Evolutionary conservation across 2,329 filamentous ascomycete species (phyloP), one percentile per base, ranked within the genome.

Genomic region (Colletotrichum navitas): DNA sequence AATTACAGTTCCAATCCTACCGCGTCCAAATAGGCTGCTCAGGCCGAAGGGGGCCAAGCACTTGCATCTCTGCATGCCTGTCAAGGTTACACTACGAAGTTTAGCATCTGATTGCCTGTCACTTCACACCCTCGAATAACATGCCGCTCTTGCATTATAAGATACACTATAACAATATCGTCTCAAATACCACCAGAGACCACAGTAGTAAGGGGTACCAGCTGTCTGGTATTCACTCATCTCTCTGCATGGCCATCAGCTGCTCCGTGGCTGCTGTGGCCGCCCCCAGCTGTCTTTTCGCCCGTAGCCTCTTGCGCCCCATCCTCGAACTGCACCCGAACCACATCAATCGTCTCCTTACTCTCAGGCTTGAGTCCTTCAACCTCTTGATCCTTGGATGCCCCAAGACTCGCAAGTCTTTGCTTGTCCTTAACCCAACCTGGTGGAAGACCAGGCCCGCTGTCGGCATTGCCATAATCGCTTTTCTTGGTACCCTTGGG

Each of bases 401-500:
- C 65, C 14, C 39, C 39, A 8, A 66, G 45, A 26, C 52, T 56
- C 24, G 66, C 66, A 34, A 66, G 63, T 76, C 63, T 76, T 75
- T 1, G 68, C 64, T 74, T 81, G 59, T 83, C 81, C 24, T 76
- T 77, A 14, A 83, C 34, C 88, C 88, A 90, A 0, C 84, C 85
- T 3, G 90, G 90, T 1, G 90, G 89, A 24, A 91, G 80, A 2
- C 90, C 90, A 2, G 90, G 90, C 1, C 89, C 90, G 75, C 89
- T 91, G 43, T 89, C 88, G 0, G 90, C 90, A 73, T 91, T 91
- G 0, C 89, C 89, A 68, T 92, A 92, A 76, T 92, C 90, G 49
- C 87, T 87, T 78, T 92, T 92, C 79, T 91, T 92, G 0, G 89
- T 91, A 6, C 90, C 90, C 77, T 91, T 92, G 0, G 90, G 90